Percentiles rank a stretch among this genome's conserved stretches.
phyloP scores from a whole-genome alignment of 495 filamentous ascomycete species.

The Penicillium steckii region DNA sequence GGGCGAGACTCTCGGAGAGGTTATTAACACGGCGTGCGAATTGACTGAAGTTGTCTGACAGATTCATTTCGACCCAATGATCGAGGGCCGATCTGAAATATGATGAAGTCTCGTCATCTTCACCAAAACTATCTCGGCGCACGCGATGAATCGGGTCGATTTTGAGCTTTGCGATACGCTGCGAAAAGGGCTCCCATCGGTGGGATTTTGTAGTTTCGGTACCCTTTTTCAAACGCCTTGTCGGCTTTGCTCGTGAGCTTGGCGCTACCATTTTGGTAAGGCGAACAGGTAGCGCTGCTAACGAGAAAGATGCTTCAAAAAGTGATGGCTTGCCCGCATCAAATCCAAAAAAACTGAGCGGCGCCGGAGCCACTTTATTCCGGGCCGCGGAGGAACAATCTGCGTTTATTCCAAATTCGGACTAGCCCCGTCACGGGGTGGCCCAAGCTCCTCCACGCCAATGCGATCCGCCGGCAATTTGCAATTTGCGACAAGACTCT shows the following conservation, averaged over 20 bases:
- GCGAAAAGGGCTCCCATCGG: constrained; percentile 87
- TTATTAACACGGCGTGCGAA: constrained; percentile 72
- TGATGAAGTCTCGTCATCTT: constrained; percentile 69
- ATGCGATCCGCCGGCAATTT: constrained; percentile 4
- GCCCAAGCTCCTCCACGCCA: constrained; percentile 35
- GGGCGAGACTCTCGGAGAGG: constrained; percentile 83
- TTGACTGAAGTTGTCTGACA: constrained; percentile 72
- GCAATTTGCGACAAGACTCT: not conserved
- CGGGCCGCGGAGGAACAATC: constrained; percentile 12
- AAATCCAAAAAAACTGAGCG: constrained; percentile 49
- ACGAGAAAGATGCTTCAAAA: constrained; percentile 22
- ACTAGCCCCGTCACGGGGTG: constrained; percentile 34
- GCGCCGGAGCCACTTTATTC: constrained; percentile 35
- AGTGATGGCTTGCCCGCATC: constrained; percentile 27
- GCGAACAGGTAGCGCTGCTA: constrained; percentile 31
- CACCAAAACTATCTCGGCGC: constrained; percentile 72
- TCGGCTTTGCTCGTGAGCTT: constrained; percentile 63
- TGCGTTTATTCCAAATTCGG: not conserved
- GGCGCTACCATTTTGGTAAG: constrained; percentile 52
- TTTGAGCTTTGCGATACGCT: constrained; percentile 88
- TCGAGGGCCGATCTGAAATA: constrained; percentile 80
- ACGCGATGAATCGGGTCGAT: constrained; percentile 89
- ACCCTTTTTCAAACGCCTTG: constrained; percentile 56
- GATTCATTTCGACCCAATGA: constrained; percentile 87
- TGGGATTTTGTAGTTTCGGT: constrained; percentile 78